These are phyloP conservation scores for Cystofilobasidium bisporidii DNA, from an alignment of 768 basidiomycete species.

Conservation along the genomic window DNA sequence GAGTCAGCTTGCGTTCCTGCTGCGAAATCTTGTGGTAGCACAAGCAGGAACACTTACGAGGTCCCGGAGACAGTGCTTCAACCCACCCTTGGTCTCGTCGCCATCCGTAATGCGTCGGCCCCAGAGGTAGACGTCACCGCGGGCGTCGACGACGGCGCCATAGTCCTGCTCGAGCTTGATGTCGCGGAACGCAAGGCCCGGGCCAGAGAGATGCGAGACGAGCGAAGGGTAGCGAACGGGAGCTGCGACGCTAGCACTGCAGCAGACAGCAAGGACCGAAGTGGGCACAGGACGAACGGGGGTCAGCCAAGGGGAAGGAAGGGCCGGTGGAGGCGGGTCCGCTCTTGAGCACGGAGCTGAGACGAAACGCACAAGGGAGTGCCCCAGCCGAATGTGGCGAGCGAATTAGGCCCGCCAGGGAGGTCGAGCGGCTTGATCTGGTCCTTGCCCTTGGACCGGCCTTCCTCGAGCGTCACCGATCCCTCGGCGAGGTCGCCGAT, in stretches of 20 bases:
- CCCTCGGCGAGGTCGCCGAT: background rate
- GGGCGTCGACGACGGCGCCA: conserved; percentile 22
- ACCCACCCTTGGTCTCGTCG: conserved; percentile 3
- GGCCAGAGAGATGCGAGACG: conserved; percentile 18
- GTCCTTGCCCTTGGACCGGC: background rate
- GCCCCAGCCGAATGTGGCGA: conserved; percentile 16
- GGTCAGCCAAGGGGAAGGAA: too few species aligned
- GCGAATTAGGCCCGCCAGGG: background rate
- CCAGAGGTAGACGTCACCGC: conserved; percentile 27
- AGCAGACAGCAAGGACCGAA: background rate
- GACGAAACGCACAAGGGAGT: background rate
- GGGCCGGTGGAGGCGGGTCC: too few species aligned
- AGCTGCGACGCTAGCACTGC: background rate
- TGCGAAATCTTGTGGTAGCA: background rate
- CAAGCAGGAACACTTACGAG: conserved; percentile 1
- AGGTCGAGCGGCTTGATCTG: background rate
- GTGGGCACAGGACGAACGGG: too few species aligned
- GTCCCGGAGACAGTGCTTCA: conserved; percentile 20
- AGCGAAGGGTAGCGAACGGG: conserved; percentile 14
- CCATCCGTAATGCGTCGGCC: conserved; percentile 22
- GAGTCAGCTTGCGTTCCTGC: too few species aligned
- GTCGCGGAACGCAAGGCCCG: conserved; percentile 22
- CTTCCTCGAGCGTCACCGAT: background rate
- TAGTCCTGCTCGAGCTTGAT: conserved; percentile 14
- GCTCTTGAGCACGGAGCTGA: background rate